Evolutionary conservation across 1,284 basidiomycete genomes (phyloP).

Genomic region (Nidula niveotomentosa): DNA sequence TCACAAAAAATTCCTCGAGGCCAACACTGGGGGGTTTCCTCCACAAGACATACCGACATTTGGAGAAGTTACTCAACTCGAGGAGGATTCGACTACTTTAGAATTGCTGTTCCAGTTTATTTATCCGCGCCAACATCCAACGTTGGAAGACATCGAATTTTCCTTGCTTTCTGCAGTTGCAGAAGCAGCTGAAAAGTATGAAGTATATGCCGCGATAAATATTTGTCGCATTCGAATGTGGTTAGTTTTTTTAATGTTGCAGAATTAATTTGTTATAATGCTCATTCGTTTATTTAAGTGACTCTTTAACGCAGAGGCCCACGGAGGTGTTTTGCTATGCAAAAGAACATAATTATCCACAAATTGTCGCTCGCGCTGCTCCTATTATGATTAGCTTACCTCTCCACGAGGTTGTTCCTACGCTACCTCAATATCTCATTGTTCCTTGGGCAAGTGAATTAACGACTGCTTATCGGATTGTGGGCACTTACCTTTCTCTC

Average conservation of each 20-base stretch:
- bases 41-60: constrained; percentile 18
- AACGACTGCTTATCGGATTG: no score
- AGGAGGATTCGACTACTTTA: constrained; percentile 18
- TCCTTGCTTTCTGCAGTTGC: constrained; percentile 17
- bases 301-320: no score
- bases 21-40: constrained; percentile 24
- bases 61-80: constrained; percentile 19
- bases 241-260: constrained; percentile 10
- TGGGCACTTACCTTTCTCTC: no score
- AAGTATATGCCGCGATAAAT: constrained; percentile 25
- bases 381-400: no score
- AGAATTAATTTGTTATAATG: no score
- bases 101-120: constrained; percentile 26
- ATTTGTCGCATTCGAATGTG: constrained; percentile 25
- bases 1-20: constrained; percentile 23
- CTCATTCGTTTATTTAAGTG: no score
- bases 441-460: no score
- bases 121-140: constrained; percentile 22
- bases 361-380: no score
- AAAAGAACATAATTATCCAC: no score
- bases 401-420: no score
- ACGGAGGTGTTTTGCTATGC: no score
- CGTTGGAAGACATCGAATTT: constrained; percentile 20
- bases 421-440: no score
- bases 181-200: constrained; percentile 29